These are phyloP conservation scores for Hanseniaspora singularis DNA, from an alignment of 805 yeast species.

Conservation along the genomic window DNA sequence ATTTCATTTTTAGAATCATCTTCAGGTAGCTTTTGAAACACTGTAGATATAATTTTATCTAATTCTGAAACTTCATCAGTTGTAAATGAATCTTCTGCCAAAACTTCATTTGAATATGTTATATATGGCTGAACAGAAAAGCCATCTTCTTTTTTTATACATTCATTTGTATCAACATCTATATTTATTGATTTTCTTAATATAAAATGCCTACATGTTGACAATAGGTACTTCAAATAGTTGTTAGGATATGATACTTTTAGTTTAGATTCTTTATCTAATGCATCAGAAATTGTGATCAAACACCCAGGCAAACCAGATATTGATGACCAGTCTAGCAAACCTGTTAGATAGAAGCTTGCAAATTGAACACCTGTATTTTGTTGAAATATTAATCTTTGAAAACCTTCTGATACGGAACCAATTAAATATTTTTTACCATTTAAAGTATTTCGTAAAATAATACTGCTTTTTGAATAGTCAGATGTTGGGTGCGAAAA, in stretches of 20 bases:
- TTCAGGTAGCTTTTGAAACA: slow-evolving; percentile 16
- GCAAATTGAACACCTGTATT: slow-evolving; percentile 39
- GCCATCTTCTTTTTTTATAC: slow-evolving; percentile 17
- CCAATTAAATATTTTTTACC: slow-evolving; percentile 54
- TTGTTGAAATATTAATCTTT: slow-evolving; percentile 51
- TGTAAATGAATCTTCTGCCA: not conserved
- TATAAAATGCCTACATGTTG: slow-evolving; percentile 80
- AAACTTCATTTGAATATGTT: not conserved
- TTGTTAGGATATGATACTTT: slow-evolving; percentile 43
- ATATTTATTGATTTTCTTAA: slow-evolving; percentile 61
- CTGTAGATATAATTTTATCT: not conserved
- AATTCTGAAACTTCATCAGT: not conserved
- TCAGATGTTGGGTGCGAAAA: slow-evolving; percentile 55
- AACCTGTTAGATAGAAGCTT: slow-evolving; percentile 67
- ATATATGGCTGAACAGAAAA: slow-evolving; percentile 2
- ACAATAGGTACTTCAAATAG: slow-evolving; percentile 43
- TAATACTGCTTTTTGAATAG: slow-evolving; percentile 38
- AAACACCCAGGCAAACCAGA: slow-evolving; percentile 91
- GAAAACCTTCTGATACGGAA: slow-evolving; percentile 74
- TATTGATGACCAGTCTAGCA: slow-evolving; percentile 59
- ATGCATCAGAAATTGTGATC: slow-evolving; percentile 56
- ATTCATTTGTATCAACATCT: slow-evolving; percentile 22
- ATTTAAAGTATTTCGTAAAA: slow-evolving; percentile 33
- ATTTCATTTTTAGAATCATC: slow-evolving; percentile 23
- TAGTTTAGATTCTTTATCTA: slow-evolving; percentile 47